A percentile compares a stretch with the other conserved stretches of the same genome.
phyloP scores from a whole-genome alignment of 177 flowering plant genomes.

The Vitis hybrid region DNA sequence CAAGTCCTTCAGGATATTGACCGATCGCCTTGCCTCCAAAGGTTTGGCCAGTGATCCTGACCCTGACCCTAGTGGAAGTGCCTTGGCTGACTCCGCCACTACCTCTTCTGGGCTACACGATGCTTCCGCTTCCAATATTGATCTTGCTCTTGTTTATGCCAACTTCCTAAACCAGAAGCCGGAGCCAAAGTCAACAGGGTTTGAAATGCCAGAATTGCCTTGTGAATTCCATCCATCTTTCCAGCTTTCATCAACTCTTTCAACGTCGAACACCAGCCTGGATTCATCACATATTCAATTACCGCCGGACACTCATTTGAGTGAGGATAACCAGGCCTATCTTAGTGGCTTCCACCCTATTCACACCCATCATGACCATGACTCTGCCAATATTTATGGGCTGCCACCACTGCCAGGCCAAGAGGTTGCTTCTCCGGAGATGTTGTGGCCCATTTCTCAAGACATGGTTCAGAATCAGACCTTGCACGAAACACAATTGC shows the following conservation, averaged over 20 bases:
- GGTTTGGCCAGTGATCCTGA: slow-evolving; percentile 1
- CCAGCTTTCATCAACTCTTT: slow-evolving; percentile 4
- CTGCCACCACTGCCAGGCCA: slow-evolving; percentile 41
- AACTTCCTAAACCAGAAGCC: slow-evolving; percentile 54
- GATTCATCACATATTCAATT: slow-evolving; percentile 1
- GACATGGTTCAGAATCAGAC: slow-evolving; percentile 14
- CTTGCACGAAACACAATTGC: slow-evolving; percentile 16
- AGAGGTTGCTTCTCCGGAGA: slow-evolving; percentile 24
- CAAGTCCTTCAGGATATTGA: slow-evolving; percentile 29
- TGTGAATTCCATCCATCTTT: slow-evolving; percentile 16
- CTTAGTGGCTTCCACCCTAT: slow-evolving; percentile 16
- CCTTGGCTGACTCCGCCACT: background rate
- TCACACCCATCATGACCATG: slow-evolving; percentile 18
- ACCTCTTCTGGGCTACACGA: slow-evolving; percentile 2
- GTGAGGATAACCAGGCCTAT: slow-evolving; percentile 16
- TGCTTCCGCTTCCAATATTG: slow-evolving; percentile 46
- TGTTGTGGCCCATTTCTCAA: slow-evolving; percentile 28
- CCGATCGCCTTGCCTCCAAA: background rate
- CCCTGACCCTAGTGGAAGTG: background rate
- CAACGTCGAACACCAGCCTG: slow-evolving; percentile 4
- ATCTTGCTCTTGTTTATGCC: slow-evolving; percentile 71
- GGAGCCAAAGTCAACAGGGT: background rate
- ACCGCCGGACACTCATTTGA: slow-evolving; percentile 9
- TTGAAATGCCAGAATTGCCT: slow-evolving; percentile 18
- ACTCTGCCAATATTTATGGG: slow-evolving; percentile 5